These are phyloP conservation scores for Elaeis oleifera DNA, from an alignment of 202 grass and related monocot genomes.

Conservation along the genomic window DNA sequence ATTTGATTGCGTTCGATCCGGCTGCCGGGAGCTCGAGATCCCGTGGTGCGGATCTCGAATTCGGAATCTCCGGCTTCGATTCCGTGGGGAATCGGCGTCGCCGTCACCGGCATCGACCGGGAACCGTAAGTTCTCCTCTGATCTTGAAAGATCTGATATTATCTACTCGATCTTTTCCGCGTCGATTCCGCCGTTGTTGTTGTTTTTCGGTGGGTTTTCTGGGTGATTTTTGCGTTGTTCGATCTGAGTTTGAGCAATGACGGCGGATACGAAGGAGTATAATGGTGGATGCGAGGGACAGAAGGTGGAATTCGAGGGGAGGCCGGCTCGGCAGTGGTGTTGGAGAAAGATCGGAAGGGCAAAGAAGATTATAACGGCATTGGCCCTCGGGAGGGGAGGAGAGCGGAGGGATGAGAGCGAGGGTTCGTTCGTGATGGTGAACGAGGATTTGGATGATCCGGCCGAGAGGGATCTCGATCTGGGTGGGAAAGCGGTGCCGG, in stretches of 20 bases:
- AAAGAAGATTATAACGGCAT: slow-evolving; percentile 24
- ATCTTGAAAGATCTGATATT: too few species aligned
- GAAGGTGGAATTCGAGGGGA: slow-evolving; percentile 34
- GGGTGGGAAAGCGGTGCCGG: slow-evolving; percentile 13
- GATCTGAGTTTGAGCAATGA: slow-evolving; percentile 29
- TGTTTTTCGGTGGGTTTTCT: too few species aligned
- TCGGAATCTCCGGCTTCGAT: too few species aligned
- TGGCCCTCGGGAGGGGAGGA: slow-evolving; percentile 31
- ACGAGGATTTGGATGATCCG: slow-evolving; percentile 52
- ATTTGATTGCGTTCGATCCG: too few species aligned
- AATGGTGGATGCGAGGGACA: slow-evolving; percentile 35
- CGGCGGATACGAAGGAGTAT: slow-evolving; percentile 45
- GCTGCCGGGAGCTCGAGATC: too few species aligned
- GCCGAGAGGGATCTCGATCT: slow-evolving; percentile 34
- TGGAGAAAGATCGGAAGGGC: slow-evolving; percentile 13
- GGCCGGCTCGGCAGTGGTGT: not conserved
- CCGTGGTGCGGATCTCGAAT: too few species aligned
- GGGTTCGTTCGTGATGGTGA: slow-evolving; percentile 48
- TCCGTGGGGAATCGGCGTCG: too few species aligned
- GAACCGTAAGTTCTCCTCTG: too few species aligned
- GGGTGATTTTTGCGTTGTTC: too few species aligned
- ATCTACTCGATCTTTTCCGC: too few species aligned
- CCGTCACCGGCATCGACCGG: too few species aligned
- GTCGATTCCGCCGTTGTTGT: too few species aligned
- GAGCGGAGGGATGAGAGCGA: slow-evolving; percentile 42